A percentile compares a stretch with the other conserved stretches of the same genome.
Evolutionary conservation across 2,329 filamentous ascomycete genomes (phyloP).

Genomic region (Penicillium frequentans): DNA sequence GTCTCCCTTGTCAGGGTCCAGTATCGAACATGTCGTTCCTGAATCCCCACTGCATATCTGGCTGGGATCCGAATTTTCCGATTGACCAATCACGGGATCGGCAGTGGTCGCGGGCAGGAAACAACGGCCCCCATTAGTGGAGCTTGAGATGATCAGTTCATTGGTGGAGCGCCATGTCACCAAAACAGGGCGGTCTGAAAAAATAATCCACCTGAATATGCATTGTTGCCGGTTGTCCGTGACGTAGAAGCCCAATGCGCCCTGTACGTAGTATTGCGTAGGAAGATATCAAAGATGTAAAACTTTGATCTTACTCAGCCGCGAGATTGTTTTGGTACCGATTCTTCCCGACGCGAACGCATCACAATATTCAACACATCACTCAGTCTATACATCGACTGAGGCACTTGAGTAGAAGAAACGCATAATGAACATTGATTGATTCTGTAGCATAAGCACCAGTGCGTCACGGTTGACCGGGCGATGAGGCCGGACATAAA

Average conservation of each 20-base stretch:
- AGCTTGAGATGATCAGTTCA: background rate
- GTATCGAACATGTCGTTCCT: too few relatives aligned
- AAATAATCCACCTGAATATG: background rate
- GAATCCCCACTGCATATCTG: too few relatives aligned
- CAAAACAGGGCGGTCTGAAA: conserved; percentile 3
- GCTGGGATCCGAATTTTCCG: too few relatives aligned
- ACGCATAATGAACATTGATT: too few relatives aligned
- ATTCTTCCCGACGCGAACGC: background rate
- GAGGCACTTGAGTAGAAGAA: background rate
- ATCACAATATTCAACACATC: background rate
- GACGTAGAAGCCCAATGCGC: conserved; percentile 10
- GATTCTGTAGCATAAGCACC: background rate
- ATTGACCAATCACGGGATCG: background rate
- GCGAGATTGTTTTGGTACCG: background rate
- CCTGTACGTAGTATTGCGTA: background rate
- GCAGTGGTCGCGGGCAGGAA: background rate
- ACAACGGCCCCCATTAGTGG: background rate
- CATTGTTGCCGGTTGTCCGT: conserved; percentile 16
- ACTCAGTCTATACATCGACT: background rate
- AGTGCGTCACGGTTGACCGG: conserved; percentile 4
- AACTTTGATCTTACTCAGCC: background rate
- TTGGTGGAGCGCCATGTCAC: background rate
- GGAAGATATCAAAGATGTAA: background rate
- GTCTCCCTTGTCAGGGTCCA: too few relatives aligned
- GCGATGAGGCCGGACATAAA: conserved; percentile 6